A percentile compares a stretch with the other conserved stretches of the same genome.
Conservation (phyloP, 1,284 basidiomycete species). For the Trichosporon sp. region DNA sequence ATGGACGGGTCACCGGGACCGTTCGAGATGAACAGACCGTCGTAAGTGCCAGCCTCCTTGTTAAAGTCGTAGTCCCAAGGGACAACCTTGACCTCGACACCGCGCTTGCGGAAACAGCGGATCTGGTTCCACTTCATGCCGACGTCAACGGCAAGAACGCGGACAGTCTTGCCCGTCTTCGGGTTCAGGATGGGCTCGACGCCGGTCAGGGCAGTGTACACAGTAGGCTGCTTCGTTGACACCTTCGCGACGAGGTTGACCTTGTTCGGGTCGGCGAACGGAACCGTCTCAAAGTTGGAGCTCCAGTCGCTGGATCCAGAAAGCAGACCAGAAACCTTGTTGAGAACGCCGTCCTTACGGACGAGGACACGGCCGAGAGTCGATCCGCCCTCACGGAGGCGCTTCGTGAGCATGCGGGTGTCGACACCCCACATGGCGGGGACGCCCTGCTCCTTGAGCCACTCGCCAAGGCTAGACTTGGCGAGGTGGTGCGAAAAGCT, state of each 20-base stretch:
- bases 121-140: slow-evolving; percentile 99
- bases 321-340: slow-evolving; percentile 54
- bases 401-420: slow-evolving; percentile 95
- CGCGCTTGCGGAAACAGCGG: slow-evolving; percentile 90
- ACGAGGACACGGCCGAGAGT: slow-evolving; percentile 84
- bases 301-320: slow-evolving; percentile 64
- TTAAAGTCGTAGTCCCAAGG: slow-evolving; percentile 96
- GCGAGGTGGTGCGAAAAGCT: slow-evolving; percentile 96
- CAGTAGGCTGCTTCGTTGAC: slow-evolving; percentile 69
- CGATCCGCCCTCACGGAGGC: slow-evolving; percentile 88
- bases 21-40: slow-evolving; percentile 96
- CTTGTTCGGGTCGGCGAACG: slow-evolving; percentile 86
- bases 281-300: slow-evolving; percentile 75
- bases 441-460: slow-evolving; percentile 93
- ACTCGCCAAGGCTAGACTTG: slow-evolving; percentile 79
- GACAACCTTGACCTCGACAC: slow-evolving; percentile 94
- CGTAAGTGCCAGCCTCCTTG: slow-evolving; percentile 74
- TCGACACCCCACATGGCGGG: slow-evolving; percentile 97
- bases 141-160: slow-evolving; percentile 90
- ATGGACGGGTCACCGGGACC: slow-evolving; percentile 96
- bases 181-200: slow-evolving; percentile 70
- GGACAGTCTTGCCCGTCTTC: slow-evolving; percentile 71
- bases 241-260: slow-evolving; percentile 90
- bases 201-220: slow-evolving; percentile 65
- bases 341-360: slow-evolving; percentile 58